Base-by-base conservation (phyloP, 805 yeast genomes). In the Metschnikowia kunwiensis region DNA sequence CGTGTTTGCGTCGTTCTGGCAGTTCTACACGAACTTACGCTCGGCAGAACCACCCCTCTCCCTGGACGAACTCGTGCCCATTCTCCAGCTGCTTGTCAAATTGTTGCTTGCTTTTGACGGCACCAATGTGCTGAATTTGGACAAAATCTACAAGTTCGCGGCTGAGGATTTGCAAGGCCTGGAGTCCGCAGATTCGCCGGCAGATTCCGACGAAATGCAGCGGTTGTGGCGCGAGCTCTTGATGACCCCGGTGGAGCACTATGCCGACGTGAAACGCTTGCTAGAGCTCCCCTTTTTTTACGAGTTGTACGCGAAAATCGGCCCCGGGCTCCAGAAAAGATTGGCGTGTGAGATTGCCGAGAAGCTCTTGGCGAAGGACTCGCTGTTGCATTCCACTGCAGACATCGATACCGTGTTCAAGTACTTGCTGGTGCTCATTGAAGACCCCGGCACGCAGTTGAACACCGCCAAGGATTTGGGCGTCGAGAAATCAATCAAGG, bases 31-130 rank as follows among this genome's bases (percentile, higher is more conserved):
- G 22, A 72, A 71, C 29, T 55, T 88, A 22, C 68, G 71, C 35
- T 68, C 76, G 31, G 59, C 70, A 7, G 77, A 82, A 42, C 82
- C 86, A 0, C 82, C 79, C 32, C 59, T 87, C n/a, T 65, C 86
- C 1, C 53, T 74, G n/a, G 78, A 74, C 19, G 91, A 85, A 42
- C 75, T 77, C 37, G 72, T 84, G 7, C 68, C 74, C 1, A 66
- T 88, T 14, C 63, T 86, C 29, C 81, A 80, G 40, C 75, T 82
- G n/a, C 68, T 86, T 21, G 69, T 82, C 34, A 74, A 73, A 43
- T 58, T 89, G 29, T 72, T 87, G 0, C 65, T 86, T 26, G 67
- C 72, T 4, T 85, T 80, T 61, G 84, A 84, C 53, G 83, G 86
- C 5, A 63, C 72, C 0, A 75, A 79, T 39, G 68, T 68, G 43